Evolutionary conservation across 768 basidiomycete genomes (phyloP).

Genomic region (Suillus ampliporus): DNA sequence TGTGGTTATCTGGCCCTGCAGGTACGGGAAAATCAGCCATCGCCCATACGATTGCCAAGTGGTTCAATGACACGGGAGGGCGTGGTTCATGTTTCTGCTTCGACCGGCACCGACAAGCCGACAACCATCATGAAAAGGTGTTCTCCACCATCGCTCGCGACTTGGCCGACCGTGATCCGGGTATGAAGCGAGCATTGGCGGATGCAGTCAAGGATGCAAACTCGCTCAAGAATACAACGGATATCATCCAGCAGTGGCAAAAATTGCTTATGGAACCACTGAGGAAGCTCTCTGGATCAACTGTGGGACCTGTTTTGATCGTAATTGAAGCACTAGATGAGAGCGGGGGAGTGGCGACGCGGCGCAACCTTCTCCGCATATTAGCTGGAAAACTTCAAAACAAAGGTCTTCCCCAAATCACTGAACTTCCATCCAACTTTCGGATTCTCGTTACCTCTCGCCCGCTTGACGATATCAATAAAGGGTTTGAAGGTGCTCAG

Average conservation of each 20-base stretch:
- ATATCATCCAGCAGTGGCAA: conserved; percentile 19
- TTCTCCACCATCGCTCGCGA: conserved; percentile 38
- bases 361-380: conserved; percentile 27
- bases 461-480: conserved; percentile 2
- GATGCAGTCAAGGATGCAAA: not conserved
- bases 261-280: conserved; percentile 23
- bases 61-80: conserved; percentile 14
- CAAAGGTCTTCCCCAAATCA: not conserved
- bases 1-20: conserved; percentile 18
- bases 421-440: conserved; percentile 14
- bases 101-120: conserved; percentile 7
- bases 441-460: conserved; percentile 19
- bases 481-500: not conserved
- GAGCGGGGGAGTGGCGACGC: conserved; percentile 12
- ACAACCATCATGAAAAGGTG: conserved; percentile 18
- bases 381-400: conserved; percentile 7
- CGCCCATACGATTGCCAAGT: conserved; percentile 21
- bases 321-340: conserved; percentile 33
- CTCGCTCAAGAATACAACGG: not conserved
- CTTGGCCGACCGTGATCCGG: conserved; percentile 22
- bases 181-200: not conserved
- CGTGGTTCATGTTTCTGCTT: conserved; percentile 29
- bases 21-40: conserved; percentile 39
- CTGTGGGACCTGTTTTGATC: conserved; percentile 26
- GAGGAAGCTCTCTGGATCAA: not conserved